Evolutionary conservation across 306 rosid genomes (phyloP).

Genomic region (Oxytropis ochrocephala): DNA sequence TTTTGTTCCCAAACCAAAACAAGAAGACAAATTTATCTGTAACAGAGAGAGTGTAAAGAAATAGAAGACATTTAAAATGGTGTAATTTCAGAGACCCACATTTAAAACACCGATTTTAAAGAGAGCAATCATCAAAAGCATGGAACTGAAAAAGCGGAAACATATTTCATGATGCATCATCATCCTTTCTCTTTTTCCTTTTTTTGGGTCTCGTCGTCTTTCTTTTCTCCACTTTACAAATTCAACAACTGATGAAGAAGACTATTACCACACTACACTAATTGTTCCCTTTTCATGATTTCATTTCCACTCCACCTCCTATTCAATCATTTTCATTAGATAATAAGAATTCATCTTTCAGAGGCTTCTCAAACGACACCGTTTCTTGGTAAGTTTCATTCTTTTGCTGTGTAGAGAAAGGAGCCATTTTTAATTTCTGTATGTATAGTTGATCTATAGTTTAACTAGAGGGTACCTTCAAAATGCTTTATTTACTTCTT

Average conservation of each 20-base stretch:
- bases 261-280: neutral
- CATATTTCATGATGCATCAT: constrained; percentile 37
- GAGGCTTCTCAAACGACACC: constrained; percentile 14
- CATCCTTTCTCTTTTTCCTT: constrained; percentile 19
- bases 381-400: constrained; percentile 30
- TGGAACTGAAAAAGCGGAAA: constrained; percentile 37
- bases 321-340: constrained; percentile 39
- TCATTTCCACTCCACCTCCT: constrained; percentile 32
- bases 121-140: constrained; percentile 30
- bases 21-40: neutral
- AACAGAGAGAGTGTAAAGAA: neutral
- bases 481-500: constrained; percentile 6
- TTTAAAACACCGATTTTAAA: neutral
- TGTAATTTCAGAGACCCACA: constrained; percentile 38
- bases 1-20: constrained; percentile 17
- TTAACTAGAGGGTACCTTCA: constrained; percentile 8
- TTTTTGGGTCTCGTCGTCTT: constrained; percentile 27
- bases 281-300: constrained; percentile 62
- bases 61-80: constrained; percentile 7
- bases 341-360: too few relatives aligned
- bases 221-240: constrained; percentile 24
- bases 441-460: constrained; percentile 18
- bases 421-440: neutral
- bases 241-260: constrained; percentile 1
- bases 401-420: constrained; percentile 17